Conservation (phyloP, 2,329 filamentous ascomycete species). For the Pyrenophora teres region DNA sequence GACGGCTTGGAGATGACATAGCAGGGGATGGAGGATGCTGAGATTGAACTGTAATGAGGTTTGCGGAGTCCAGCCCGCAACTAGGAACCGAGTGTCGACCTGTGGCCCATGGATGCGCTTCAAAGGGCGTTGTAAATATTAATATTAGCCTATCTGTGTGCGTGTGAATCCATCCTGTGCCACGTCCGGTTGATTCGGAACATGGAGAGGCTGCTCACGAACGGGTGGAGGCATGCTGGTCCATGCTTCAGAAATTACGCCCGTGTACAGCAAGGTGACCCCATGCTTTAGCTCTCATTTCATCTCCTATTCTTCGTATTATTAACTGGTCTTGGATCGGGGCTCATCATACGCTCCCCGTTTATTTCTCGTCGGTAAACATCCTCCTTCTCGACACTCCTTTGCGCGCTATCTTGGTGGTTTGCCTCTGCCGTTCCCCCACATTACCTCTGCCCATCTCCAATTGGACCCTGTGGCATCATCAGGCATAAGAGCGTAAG, state of each 20-base stretch:
- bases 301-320: constrained; percentile 14
- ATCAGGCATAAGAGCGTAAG: constrained; percentile 23
- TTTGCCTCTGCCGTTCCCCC: constrained; percentile 18
- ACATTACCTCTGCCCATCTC: constrained; percentile 20
- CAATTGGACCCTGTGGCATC: constrained; percentile 30
- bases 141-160: too few species aligned
- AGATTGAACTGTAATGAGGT: neutral
- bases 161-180: neutral
- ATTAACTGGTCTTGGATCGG: neutral
- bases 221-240: constrained; percentile 8
- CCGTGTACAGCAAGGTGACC: neutral
- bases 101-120: too few species aligned
- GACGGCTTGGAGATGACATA: neutral
- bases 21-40: neutral
- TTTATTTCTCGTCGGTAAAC: too few species aligned
- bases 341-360: too few species aligned
- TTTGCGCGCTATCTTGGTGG: constrained; percentile 12
- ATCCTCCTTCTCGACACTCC: constrained; percentile 7
- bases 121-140: too few species aligned
- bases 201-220: constrained; percentile 3
- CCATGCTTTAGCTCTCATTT: neutral
- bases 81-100: too few species aligned
- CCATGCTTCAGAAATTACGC: constrained; percentile 12
- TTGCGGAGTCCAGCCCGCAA: too few species aligned
- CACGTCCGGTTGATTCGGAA: neutral